Evolutionary conservation across 768 basidiomycete species (phyloP).

Genomic region (Coprinopsis sp.): DNA sequence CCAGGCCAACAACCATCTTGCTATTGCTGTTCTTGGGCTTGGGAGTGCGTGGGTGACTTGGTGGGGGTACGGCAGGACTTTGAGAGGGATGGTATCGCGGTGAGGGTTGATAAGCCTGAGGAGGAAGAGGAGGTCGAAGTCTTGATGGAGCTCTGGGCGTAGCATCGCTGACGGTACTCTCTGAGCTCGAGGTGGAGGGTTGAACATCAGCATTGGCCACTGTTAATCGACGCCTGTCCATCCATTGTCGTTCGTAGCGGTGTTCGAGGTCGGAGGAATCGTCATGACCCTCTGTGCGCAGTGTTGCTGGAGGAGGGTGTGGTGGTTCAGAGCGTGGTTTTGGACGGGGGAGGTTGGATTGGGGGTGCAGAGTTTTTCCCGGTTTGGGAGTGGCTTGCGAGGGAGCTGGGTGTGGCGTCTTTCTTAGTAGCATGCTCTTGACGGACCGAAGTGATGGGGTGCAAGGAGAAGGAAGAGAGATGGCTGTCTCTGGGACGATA

Average conservation of each 20-base stretch:
- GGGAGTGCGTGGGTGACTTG: not conserved
- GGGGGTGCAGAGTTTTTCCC: not conserved
- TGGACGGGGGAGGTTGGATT: conserved; percentile 2
- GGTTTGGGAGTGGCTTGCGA: not conserved
- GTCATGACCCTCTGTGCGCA: conserved; percentile 28
- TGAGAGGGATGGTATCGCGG: no score
- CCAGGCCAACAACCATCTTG: not conserved
- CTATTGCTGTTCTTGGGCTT: not conserved
- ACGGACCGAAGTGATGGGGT: no score
- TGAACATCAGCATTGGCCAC: conserved; percentile 41
- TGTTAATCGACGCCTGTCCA: conserved; percentile 37
- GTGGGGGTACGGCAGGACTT: no score
- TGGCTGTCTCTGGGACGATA: not conserved
- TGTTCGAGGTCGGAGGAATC: conserved; percentile 44
- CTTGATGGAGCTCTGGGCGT: no score
- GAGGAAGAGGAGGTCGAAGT: no score
- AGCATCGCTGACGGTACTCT: conserved; percentile 26
- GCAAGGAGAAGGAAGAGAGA: not conserved
- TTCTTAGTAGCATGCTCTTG: not conserved
- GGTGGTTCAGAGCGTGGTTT: not conserved
- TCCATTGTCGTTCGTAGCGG: conserved; percentile 33
- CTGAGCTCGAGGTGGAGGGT: conserved; percentile 39
- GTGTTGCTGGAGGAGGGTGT: not conserved
- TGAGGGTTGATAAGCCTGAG: no score
- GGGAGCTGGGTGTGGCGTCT: not conserved